Conservation (phyloP, 1,139 yeast genomes). For the Geotrichum australiense region DNA sequence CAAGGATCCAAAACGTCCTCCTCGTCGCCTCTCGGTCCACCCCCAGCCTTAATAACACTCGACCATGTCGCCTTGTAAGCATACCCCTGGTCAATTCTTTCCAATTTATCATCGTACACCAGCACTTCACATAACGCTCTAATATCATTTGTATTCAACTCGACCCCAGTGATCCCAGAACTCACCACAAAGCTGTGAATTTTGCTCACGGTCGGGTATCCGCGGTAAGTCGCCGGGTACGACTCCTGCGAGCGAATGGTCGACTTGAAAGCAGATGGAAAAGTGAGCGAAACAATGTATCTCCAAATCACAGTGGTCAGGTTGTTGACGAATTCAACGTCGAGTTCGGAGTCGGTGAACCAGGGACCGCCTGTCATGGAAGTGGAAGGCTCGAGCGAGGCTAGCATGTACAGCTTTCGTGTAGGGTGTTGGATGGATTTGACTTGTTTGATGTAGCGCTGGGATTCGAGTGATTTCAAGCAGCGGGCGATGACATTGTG, state of each 20-base stretch:
- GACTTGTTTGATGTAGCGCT: conserved; percentile 80
- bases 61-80: conserved; percentile 47
- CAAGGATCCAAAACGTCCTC: conserved; percentile 26
- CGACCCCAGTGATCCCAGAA: conserved; percentile 75
- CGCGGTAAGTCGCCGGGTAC: conserved; percentile 50
- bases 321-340: conserved; percentile 85
- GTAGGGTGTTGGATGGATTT: conserved; percentile 95
- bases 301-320: conserved; percentile 83
- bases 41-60: conserved; percentile 56
- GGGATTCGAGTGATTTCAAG: conserved; percentile 73
- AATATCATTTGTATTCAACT: conserved; percentile 65
- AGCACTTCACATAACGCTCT: conserved; percentile 81
- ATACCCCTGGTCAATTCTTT: conserved; percentile 44
- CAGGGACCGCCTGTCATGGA: conserved; percentile 99
- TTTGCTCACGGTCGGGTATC: conserved; percentile 62
- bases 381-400: conserved; percentile 84
- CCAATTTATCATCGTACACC: conserved; percentile 79
- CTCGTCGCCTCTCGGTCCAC: conserved; percentile 34
- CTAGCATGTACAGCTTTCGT: conserved; percentile 90
- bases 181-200: conserved; percentile 70
- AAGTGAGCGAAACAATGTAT: conserved; percentile 66
- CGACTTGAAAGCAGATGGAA: conserved; percentile 39
- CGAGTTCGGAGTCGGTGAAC: conserved; percentile 95
- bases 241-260: conserved; percentile 31
- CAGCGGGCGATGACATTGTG: conserved; percentile 87